These are phyloP conservation scores for Eucalyptus pauciflora DNA, from an alignment of 345 rosid species.

Conservation along the genomic window DNA sequence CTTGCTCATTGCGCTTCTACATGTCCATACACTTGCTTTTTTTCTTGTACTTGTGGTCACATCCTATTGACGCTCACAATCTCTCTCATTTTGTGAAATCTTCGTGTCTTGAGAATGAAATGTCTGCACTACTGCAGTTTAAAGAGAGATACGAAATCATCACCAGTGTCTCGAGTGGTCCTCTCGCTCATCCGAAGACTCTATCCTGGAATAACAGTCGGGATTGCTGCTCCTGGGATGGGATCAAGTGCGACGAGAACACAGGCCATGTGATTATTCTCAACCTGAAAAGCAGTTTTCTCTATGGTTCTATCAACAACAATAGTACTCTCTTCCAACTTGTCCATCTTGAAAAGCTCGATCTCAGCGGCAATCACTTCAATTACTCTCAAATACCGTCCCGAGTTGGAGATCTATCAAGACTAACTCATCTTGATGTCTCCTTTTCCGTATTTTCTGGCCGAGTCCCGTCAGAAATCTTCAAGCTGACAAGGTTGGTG, in stretches of 20 bases:
- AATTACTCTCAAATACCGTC: not conserved
- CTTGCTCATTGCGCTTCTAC: not conserved
- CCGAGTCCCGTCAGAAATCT: not conserved
- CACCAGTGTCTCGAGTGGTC: not conserved
- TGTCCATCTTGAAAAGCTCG: not conserved
- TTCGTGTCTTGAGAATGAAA: not conserved
- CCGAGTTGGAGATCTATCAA: not conserved
- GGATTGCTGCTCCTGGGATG: not conserved
- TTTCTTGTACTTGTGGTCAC: not conserved
- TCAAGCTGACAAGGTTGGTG: not conserved
- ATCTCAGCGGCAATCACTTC: not conserved
- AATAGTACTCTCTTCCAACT: not conserved
- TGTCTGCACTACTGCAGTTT: not conserved
- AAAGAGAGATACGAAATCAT: not conserved
- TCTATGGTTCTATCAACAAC: not conserved
- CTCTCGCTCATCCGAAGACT: not conserved
- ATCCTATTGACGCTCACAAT: not conserved
- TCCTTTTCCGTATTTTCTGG: not conserved
- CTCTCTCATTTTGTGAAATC: not conserved
- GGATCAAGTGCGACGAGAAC: not conserved
- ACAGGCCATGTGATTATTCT: not conserved
- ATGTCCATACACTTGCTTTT: not conserved
- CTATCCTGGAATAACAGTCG: not conserved
- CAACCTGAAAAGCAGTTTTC: not conserved
- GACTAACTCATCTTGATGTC: not conserved